phyloP scores from a whole-genome alignment of 2,329 filamentous ascomycete species.

The Paecilomyces variotii region DNA sequence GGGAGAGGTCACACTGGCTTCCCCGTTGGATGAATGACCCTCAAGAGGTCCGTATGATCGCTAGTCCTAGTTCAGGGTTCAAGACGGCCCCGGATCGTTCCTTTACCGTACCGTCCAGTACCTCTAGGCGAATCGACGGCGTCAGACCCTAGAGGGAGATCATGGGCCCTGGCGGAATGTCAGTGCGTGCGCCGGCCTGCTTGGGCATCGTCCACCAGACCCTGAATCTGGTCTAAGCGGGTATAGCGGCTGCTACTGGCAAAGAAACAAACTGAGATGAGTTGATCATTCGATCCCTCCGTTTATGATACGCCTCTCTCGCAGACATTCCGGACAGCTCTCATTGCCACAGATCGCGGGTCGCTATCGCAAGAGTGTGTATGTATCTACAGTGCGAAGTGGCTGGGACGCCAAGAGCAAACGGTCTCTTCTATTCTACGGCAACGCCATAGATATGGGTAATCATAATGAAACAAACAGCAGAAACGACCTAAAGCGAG shows the following conservation, averaged over 20 bases:
- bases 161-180: background rate
- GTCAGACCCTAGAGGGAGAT: slow-evolving; percentile 1
- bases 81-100: background rate
- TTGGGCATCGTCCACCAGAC: slow-evolving; percentile 2
- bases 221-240: background rate
- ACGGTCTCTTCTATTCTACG: background rate
- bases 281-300: background rate
- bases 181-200: background rate
- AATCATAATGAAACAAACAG: background rate
- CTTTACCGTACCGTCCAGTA: background rate
- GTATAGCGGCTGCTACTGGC: background rate
- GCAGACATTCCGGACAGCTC: background rate
- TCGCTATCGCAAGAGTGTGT: background rate
- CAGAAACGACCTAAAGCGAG: background rate
- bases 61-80: background rate
- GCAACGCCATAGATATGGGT: background rate
- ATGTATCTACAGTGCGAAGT: background rate
- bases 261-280: background rate
- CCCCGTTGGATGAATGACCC: background rate
- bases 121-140: background rate
- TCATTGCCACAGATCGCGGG: background rate
- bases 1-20: background rate
- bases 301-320: background rate
- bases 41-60: background rate
- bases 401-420: background rate